Percentiles rank a stretch among this genome's conserved stretches.
phyloP scores from a whole-genome alignment of 2,329 filamentous ascomycete species.

The Ceratocystis variospora region DNA sequence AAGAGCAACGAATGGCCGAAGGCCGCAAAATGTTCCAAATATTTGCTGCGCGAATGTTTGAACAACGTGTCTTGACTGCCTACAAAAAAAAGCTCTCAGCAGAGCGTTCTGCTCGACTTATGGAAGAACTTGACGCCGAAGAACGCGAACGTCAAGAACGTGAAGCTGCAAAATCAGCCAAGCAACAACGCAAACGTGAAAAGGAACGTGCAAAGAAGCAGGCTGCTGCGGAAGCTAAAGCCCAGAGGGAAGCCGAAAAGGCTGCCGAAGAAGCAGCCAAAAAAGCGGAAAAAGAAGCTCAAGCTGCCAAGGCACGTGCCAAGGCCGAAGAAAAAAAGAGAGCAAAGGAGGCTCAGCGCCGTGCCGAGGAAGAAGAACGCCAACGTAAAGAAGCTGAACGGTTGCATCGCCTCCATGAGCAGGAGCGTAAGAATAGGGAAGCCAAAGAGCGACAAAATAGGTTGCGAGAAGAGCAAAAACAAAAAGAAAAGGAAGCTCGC shows the following conservation, averaged over 20 bases:
- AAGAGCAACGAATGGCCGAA: conserved; percentile 98
- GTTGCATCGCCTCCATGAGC: conserved; percentile 63
- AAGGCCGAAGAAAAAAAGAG: conserved; percentile 82
- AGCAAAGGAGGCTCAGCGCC: conserved; percentile 82
- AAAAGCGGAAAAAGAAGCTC: conserved; percentile 62
- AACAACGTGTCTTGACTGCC: conserved; percentile 90
- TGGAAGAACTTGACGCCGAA: conserved; percentile 86
- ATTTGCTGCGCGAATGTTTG: conserved; percentile 97
- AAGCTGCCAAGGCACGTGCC: conserved; percentile 62
- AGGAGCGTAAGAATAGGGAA: conserved; percentile 58
- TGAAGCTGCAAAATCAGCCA: conserved; percentile 84
- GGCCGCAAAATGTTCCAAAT: conserved; percentile 98
- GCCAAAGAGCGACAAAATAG: conserved; percentile 63
- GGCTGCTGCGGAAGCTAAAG: conserved; percentile 79
- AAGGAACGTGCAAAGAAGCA: conserved; percentile 83
- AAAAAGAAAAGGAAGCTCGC: conserved; percentile 63
- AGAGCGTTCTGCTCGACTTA: conserved; percentile 77
- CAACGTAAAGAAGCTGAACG: conserved; percentile 75
- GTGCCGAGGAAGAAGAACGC: conserved; percentile 78
- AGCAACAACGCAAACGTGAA: conserved; percentile 90
- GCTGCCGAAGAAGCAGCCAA: conserved; percentile 71
- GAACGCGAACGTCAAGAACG: conserved; percentile 59
- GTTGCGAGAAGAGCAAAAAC: conserved; percentile 66
- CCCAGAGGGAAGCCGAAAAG: conserved; percentile 74
- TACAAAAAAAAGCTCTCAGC: conserved; percentile 94